phyloP scores from a whole-genome alignment of 106 monocot species.

The Dioscorea zingiberensis region DNA sequence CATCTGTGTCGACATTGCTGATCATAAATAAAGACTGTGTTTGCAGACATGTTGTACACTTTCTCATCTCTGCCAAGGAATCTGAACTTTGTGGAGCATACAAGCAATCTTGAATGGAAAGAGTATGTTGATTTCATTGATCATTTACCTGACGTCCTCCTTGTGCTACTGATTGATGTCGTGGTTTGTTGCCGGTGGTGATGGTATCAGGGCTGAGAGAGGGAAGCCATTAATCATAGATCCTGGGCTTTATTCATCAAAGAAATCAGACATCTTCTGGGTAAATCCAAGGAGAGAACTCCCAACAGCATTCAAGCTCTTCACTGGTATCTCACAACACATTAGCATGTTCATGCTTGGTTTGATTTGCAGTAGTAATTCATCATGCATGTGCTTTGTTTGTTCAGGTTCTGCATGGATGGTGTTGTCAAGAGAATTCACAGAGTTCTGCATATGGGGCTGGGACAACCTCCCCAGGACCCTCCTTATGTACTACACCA shows the following conservation, averaged over 20 bases:
- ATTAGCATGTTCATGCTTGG: too few species aligned
- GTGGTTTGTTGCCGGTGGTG: too few species aligned
- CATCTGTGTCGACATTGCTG: too few species aligned
- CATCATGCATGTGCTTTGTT: too few species aligned
- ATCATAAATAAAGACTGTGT: neutral
- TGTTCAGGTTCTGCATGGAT: constrained; percentile 76
- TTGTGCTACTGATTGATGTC: neutral
- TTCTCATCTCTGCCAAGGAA: constrained; percentile 66
- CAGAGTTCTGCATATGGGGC: constrained; percentile 72
- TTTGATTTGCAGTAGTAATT: too few species aligned
- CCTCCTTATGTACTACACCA: constrained; percentile 92
- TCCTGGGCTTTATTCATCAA: constrained; percentile 61
- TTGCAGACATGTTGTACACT: constrained; percentile 46
- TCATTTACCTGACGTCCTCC: neutral
- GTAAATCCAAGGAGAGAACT: constrained; percentile 41
- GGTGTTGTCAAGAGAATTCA: constrained; percentile 52
- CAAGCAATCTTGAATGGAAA: constrained; percentile 71
- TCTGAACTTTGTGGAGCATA: constrained; percentile 71
- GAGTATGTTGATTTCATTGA: constrained; percentile 34
- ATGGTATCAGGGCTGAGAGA: constrained; percentile 36
- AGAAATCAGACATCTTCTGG: constrained; percentile 65
- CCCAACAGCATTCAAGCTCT: constrained; percentile 70
- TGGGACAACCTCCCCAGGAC: constrained; percentile 84
- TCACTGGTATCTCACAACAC: constrained; percentile 42
- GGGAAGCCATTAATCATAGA: constrained; percentile 70